Evolutionary conservation across 805 yeast genomes (phyloP).

Genomic region (Spathaspora girioi): DNA sequence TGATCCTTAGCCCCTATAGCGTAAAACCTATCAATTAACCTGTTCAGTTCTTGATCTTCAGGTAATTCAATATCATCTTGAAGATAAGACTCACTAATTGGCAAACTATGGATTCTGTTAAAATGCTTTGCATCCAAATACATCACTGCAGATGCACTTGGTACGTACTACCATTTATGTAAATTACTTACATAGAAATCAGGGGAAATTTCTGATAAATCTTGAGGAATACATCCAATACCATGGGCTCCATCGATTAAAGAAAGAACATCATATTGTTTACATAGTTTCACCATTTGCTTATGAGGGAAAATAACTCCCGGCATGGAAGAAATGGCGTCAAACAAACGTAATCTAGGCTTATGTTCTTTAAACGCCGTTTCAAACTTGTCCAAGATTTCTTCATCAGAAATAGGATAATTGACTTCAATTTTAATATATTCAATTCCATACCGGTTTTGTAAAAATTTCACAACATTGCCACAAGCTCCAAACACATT

Average conservation of each 20-base stretch:
- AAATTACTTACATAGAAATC: constrained; percentile 61
- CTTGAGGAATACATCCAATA: constrained; percentile 48
- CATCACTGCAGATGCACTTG: constrained; percentile 55
- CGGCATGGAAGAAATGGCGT: constrained; percentile 62
- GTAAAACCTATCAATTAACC: constrained; percentile 44
- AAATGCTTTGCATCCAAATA: constrained; percentile 56
- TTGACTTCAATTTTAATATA: constrained; percentile 33
- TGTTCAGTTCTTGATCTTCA: constrained; percentile 17
- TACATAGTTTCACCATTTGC: constrained; percentile 42
- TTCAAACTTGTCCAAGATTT: constrained; percentile 21
- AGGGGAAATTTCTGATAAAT: constrained; percentile 42
- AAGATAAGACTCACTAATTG: constrained; percentile 49
- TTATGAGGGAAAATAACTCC: constrained; percentile 57
- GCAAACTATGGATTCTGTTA: constrained; percentile 48
- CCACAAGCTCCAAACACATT: constrained; percentile 54
- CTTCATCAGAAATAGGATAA: constrained; percentile 44
- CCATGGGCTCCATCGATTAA: constrained; percentile 74
- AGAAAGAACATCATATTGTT: constrained; percentile 44
- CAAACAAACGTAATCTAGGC: constrained; percentile 47
- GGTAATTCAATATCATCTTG: constrained; percentile 24
- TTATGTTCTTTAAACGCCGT: constrained; percentile 15
- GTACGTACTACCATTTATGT: constrained; percentile 67
- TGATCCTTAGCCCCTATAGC: constrained; percentile 50
- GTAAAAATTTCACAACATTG: constrained; percentile 45
- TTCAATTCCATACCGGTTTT: constrained; percentile 22